Base-by-base conservation (phyloP, 192 early-diverging fungal species). In the Podila epigama region DNA sequence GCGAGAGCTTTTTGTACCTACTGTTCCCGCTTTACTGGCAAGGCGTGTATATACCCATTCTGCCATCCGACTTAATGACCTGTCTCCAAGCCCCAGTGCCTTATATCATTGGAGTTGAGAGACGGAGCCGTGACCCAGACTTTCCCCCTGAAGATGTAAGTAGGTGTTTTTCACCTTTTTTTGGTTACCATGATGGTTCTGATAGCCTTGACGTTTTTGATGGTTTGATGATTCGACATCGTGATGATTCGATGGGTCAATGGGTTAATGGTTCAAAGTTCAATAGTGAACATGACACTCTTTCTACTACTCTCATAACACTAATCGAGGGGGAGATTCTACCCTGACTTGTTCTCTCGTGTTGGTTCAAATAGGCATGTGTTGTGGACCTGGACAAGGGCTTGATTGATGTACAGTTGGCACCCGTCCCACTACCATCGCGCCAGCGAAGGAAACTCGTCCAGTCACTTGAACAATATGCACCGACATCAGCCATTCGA, bases 21-120 rank as follows among this genome's bases (percentile, higher is more conserved):
- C 64, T 93, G 28, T 94, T 89, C 60, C 93, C 93, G 5, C 70
- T 94, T 16, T 87, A 85, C 32, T 94, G 92, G 92, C 92, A 91
- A 63, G 89, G 90, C 48, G 90, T 93, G 5, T 87, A 89, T 36
- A 91, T 94, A 28, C 93, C 93, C 12, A 82, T 94, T 16, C 70
- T 94, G 5, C 93, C 93, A 0, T 82, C 79, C 27, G 68, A 82
- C 29, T 66, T 93, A 10, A 68, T 93, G 81, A 68, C 79, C 53
- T 84, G 83, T 52, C 72, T 91, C 11, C 84, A 92, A 68, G 93
- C 90, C 16, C 91, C 93, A 25, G 89, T 94, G 48, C 93, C 93
- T 13, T 94, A 89, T 48, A 91, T 94, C 16, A 83, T 93, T 42
- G 93, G 93, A 13, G 85, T 92, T 25, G 81, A 90, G 42, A 80